Evolutionary conservation across 306 rosid genomes (phyloP).

Genomic region (Cucumis hystrix): DNA sequence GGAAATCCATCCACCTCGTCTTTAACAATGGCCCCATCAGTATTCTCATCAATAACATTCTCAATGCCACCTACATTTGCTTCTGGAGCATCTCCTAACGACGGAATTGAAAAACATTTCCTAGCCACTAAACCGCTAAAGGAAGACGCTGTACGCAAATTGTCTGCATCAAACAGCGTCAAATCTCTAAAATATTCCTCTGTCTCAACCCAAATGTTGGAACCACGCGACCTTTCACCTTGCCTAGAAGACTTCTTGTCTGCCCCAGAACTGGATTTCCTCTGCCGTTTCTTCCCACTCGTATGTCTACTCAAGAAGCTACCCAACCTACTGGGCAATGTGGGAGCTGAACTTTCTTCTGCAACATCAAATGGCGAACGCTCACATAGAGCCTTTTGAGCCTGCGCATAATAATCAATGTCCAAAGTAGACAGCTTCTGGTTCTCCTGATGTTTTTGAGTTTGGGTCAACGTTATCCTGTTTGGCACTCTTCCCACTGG

Average conservation of each 20-base stretch:
- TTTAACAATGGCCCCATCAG: slow-evolving; percentile 7
- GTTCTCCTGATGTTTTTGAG: slow-evolving; percentile 11
- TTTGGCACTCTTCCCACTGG: slow-evolving; percentile 34
- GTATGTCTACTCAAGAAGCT: slow-evolving; percentile 41
- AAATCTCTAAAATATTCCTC: slow-evolving; percentile 73
- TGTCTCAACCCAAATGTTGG: slow-evolving; percentile 60
- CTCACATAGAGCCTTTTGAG: slow-evolving; percentile 55
- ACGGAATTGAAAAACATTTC: slow-evolving; percentile 41
- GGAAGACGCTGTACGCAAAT: slow-evolving; percentile 38
- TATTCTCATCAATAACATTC: background rate
- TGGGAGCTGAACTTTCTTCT: slow-evolving; percentile 49
- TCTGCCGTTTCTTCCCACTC: slow-evolving; percentile 58
- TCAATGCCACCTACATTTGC: slow-evolving; percentile 11
- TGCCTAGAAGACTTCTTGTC: slow-evolving; percentile 55
- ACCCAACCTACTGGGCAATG: slow-evolving; percentile 63
- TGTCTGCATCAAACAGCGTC: slow-evolving; percentile 47
- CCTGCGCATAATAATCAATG: slow-evolving; percentile 63
- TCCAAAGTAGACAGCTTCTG: slow-evolving; percentile 4
- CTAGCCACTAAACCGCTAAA: slow-evolving; percentile 24
- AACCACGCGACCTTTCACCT: slow-evolving; percentile 30
- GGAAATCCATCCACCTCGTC: slow-evolving; percentile 17
- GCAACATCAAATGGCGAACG: slow-evolving; percentile 63
- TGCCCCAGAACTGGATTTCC: slow-evolving; percentile 56
- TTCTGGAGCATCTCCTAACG: slow-evolving; percentile 17
- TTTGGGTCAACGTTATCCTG: slow-evolving; percentile 21